Base-by-base conservation (phyloP, 1,284 basidiomycete species). In the Irpex sp. region DNA sequence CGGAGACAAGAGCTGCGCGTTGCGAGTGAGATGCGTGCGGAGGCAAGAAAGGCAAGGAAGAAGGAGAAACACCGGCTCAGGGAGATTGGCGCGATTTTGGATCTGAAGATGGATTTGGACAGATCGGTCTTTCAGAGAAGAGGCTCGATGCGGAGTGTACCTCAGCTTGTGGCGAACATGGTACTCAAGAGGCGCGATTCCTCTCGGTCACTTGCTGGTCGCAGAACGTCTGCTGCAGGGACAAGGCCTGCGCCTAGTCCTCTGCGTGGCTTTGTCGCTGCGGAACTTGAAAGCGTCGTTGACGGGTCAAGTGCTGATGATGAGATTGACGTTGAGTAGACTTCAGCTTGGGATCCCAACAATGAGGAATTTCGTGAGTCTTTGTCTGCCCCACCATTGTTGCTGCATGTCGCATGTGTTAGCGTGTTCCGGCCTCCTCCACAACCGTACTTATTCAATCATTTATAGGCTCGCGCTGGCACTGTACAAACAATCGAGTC, bases 81-180 rank as follows among this genome's bases (percentile, higher is more conserved):
- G 66, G 85, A 86, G 73, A 74, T 86, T 26, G 77, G 80, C 2
- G 74, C 81, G 17, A 74, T 86, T 65, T 71, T 86, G 60, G 75
- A 81, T 64, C 70, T 85, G 63, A 85, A 83, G 76, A 67, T 84
- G 65, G 69, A 69, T 36, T 56, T 56, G 54, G 54, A 56, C 3
- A 56, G 54, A 34, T 26, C 54, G 3, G 54, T 56, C 9, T 56
- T 56, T 56, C 54, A 56, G 54, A 15, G 54, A 21, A 31, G 54
- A 56, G 31, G 54, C 21, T 56, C 54, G 54, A 75, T 76, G 61
- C 69, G 74, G 51, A 81, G 68, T 62, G 75, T 86, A 69, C 73
- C 78, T 44, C 82, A 85, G 62, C 75, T 85, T 17, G 81, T 86
- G 57, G 84, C 85, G 60, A 81, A 81, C 71, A 86, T 86, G 85